Percentiles rank a stretch among this genome's conserved stretches.
These are phyloP conservation scores for Stemphylium lycopersici DNA, from an alignment of 2,329 filamentous ascomycete species.

Conservation along the genomic window DNA sequence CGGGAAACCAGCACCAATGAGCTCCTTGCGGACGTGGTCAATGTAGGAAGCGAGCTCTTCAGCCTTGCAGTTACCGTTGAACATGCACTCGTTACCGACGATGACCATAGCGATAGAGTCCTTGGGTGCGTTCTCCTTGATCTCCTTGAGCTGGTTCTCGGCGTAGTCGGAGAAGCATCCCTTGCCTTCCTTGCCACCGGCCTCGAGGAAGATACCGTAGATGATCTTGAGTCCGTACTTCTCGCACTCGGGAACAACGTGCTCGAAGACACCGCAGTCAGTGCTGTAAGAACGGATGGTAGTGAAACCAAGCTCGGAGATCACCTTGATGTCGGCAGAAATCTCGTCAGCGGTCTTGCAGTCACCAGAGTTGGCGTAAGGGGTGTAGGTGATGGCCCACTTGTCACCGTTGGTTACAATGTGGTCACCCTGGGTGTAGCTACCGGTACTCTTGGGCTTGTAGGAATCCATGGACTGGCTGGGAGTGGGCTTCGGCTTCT, in stretches of 20 bases:
- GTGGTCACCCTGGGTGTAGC: constrained; percentile 32
- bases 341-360: constrained; percentile 53
- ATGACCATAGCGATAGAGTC: constrained; percentile 79
- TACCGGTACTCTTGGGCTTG: constrained; percentile 40
- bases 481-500: constrained; percentile 25
- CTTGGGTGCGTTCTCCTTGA: constrained; percentile 72
- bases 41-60: constrained; percentile 73
- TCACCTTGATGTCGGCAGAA: constrained; percentile 50
- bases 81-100: constrained; percentile 89
- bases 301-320: constrained; percentile 61
- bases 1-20: constrained; percentile 70
- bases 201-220: constrained; percentile 84
- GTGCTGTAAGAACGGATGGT: constrained; percentile 85
- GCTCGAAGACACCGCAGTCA: constrained; percentile 82
- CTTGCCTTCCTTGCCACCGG: constrained; percentile 55
- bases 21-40: constrained; percentile 65
- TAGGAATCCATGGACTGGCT: constrained; percentile 26
- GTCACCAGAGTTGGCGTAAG: constrained; percentile 50
- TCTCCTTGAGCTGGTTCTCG: constrained; percentile 73
- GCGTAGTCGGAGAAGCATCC: constrained; percentile 59
- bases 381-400: constrained; percentile 59
- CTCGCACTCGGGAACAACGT: constrained; percentile 72
- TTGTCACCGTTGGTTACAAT: constrained; percentile 53
- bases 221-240: constrained; percentile 77
- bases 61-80: constrained; percentile 72